These are phyloP conservation scores for Nepenthes gracilis DNA, from an alignment of 148 eudicot species.

Conservation along the genomic window DNA sequence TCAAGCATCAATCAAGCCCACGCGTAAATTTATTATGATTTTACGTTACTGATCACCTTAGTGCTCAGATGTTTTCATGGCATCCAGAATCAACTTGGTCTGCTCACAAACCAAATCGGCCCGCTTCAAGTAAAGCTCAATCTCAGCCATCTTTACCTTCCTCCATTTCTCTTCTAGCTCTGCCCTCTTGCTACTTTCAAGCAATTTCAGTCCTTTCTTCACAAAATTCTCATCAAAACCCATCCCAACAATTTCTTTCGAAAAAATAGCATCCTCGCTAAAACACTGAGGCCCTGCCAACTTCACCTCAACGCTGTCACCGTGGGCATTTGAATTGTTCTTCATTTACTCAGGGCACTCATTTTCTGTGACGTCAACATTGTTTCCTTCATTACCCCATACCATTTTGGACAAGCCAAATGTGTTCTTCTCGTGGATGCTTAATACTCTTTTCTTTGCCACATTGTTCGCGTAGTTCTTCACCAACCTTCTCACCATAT, in stretches of 20 bases:
- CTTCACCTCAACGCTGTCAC: background rate
- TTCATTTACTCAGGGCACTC: no score
- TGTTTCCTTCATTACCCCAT: constrained; percentile 12
- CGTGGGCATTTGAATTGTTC: background rate
- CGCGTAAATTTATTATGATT: no score
- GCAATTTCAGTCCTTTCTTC: constrained; percentile 12
- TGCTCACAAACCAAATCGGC: constrained; percentile 7
- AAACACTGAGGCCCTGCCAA: background rate
- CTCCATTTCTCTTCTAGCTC: constrained; percentile 24
- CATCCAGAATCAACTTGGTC: constrained; percentile 10
- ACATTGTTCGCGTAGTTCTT: constrained; percentile 22
- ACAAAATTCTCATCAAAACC: constrained; percentile 2
- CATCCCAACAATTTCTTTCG: background rate
- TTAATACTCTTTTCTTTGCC: constrained; percentile 13
- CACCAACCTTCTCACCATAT: constrained; percentile 27
- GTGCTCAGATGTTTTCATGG: constrained; percentile 2
- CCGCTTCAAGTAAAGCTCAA: constrained; percentile 7
- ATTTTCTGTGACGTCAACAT: background rate
- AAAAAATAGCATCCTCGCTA: background rate
- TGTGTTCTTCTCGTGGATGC: constrained; percentile 19
- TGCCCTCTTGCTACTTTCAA: constrained; percentile 7
- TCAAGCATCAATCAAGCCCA: no score
- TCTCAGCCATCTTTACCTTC: constrained; percentile 9
- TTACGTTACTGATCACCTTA: background rate
- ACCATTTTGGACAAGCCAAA: constrained; percentile 30